Evolutionary conservation across 2,329 filamentous ascomycete genomes (phyloP), one percentile per base, ranked within the genome.

Genomic region (Mycosphaerella sp.): DNA sequence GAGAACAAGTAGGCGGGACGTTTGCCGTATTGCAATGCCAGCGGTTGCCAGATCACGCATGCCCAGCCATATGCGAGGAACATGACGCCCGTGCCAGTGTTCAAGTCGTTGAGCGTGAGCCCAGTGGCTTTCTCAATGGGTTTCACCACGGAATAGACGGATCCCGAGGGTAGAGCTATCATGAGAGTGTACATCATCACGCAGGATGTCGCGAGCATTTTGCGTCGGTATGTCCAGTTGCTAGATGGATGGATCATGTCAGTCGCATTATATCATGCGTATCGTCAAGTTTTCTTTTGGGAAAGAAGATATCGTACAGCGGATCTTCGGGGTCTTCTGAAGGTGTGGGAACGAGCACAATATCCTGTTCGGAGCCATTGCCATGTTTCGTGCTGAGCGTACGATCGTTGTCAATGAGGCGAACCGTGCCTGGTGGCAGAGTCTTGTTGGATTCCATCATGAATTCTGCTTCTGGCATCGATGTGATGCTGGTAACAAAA

Each of bases 21-120:
- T 48, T 77, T 74, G 6, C 78, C 78, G 56, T 76, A 79, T 38
- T 74, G 74, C 6, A 79, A 63, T 0, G 78, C 78, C 17, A 80
- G 59, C 2, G 78, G 76, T 57, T 80, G 77, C 74, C 76, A 79
- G 21, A 80, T 64, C 1, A 80, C 62, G 58, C 73, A 74, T 0
- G 75, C 76, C 76, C 75, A 79, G 2, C 77, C 76, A 23, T 78
- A 72, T 11, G 58, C 58, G 31, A 80, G 62, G 58, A 80, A 79
- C 75, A 78, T 77, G 48, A 75, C 73, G 2, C 77, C 77, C 17
- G 73, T 78, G 7, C 76, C 77, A 40, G 73, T 69, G 52, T 77
- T 76, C 21, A 79, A 63, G 36, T 73, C 68, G 10, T 66, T 67
- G 1, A 76, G 61, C 0, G 73, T 72, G 29, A 80, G 67, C 6